A percentile compares a stretch with the other conserved stretches of the same genome.
Evolutionary conservation across 2,329 filamentous ascomycete species (phyloP).

Genomic region (Alternaria sp.): DNA sequence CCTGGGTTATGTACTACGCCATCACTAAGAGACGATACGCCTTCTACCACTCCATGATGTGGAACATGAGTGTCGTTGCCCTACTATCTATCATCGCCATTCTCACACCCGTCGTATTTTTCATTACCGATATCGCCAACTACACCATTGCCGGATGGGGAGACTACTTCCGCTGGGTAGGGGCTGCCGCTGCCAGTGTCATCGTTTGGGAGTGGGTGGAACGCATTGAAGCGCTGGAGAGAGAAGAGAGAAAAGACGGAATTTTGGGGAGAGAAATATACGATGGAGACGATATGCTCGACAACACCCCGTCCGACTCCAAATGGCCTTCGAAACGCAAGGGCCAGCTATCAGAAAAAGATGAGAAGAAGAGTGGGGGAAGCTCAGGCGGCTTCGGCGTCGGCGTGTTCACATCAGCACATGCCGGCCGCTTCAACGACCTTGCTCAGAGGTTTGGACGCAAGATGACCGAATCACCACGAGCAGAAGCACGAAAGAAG

Average conservation of each 20-base stretch:
- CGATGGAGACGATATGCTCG: constrained; percentile 91
- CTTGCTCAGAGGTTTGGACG: constrained; percentile 38
- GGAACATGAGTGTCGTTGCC: constrained; percentile 83
- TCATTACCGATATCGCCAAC: constrained; percentile 87
- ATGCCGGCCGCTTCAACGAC: constrained; percentile 31
- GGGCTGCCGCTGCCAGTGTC: constrained; percentile 90
- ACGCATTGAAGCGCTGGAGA: constrained; percentile 87
- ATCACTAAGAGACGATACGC: constrained; percentile 91
- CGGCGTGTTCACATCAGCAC: constrained; percentile 33
- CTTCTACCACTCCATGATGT: constrained; percentile 89
- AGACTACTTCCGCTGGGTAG: constrained; percentile 96
- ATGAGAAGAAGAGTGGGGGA: constrained; percentile 38
- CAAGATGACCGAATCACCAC: constrained; percentile 35
- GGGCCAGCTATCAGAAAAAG: constrained; percentile 36
- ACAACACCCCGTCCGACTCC: constrained; percentile 66
- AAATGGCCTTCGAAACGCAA: constrained; percentile 54
- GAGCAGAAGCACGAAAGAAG: constrained; percentile 38
- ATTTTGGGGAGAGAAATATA: constrained; percentile 91
- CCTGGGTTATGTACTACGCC: constrained; percentile 92
- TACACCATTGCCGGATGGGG: constrained; percentile 89
- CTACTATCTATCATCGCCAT: constrained; percentile 80
- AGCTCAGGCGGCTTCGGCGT: constrained; percentile 29
- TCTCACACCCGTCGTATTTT: constrained; percentile 88
- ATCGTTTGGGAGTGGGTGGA: constrained; percentile 99
- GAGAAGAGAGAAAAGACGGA: constrained; percentile 92